Evolutionary conservation across 805 yeast species (phyloP).

Genomic region (Ogataea glucozyma): DNA sequence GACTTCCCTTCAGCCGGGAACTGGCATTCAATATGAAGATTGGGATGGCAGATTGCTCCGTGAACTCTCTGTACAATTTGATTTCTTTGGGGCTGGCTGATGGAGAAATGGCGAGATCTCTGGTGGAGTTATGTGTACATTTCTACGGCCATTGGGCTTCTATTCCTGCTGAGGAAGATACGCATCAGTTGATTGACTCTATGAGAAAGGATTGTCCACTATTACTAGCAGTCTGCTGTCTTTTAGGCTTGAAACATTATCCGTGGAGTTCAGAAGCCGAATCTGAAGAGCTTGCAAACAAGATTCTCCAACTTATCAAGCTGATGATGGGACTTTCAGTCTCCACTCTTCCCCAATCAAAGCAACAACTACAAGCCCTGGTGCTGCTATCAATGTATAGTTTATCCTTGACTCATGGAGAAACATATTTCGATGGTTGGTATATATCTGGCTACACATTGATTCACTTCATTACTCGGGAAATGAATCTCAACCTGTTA

Average conservation of each 20-base stretch:
- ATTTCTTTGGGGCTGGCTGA: conserved; percentile 45
- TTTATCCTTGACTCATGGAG: conserved; percentile 53
- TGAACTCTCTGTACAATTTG: conserved; percentile 16
- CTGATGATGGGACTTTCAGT: conserved; percentile 30
- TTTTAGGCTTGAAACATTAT: conserved; percentile 53
- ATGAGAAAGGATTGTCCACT: conserved; percentile 54
- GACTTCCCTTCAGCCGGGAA: conserved; percentile 30
- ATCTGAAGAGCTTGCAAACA: conserved; percentile 44
- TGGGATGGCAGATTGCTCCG: background rate
- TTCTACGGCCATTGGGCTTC: conserved; percentile 72
- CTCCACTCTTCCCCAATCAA: conserved; percentile 42
- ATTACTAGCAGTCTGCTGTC: conserved; percentile 61
- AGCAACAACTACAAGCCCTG: conserved; percentile 60
- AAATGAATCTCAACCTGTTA: conserved; percentile 36
- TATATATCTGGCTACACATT: conserved; percentile 62
- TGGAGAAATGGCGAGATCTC: conserved; percentile 42
- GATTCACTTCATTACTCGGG: conserved; percentile 57
- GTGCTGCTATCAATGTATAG: conserved; percentile 63
- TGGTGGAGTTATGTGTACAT: conserved; percentile 53
- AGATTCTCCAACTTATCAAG: conserved; percentile 45
- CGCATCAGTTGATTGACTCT: conserved; percentile 46
- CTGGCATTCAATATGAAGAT: conserved; percentile 23
- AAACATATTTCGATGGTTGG: conserved; percentile 68
- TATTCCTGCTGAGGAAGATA: conserved; percentile 49
- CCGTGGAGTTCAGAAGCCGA: conserved; percentile 23